Evolutionary conservation across 345 rosid species (phyloP).

Genomic region (Populus nigra): DNA sequence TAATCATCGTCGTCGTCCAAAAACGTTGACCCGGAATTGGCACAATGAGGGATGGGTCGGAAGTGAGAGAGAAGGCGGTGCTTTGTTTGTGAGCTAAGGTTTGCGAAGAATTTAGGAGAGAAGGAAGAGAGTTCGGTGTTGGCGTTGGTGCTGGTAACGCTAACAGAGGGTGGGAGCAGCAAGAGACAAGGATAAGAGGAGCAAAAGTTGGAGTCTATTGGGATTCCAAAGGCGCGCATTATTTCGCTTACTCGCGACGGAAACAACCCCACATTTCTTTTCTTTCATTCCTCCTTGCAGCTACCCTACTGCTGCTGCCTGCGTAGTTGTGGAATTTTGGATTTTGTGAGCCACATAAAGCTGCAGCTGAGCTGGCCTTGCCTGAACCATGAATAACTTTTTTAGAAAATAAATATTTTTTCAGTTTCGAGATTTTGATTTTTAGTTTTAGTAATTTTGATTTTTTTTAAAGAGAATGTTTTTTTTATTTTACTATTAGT

Average conservation of each 20-base stretch:
- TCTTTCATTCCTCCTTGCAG: background rate
- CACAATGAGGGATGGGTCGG: slow-evolving; percentile 25
- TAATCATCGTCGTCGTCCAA: slow-evolving; percentile 18
- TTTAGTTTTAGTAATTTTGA: too few relatives aligned
- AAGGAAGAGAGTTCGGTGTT: slow-evolving; percentile 3
- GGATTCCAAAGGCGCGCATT: slow-evolving; percentile 42
- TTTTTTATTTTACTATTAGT: too few relatives aligned
- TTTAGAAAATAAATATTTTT: too few relatives aligned
- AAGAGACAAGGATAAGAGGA: slow-evolving; percentile 21
- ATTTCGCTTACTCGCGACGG: slow-evolving; percentile 8
- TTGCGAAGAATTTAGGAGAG: slow-evolving; percentile 7
- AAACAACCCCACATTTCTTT: slow-evolving; percentile 1
- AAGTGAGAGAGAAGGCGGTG: slow-evolving; percentile 10
- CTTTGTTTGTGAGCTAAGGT: slow-evolving; percentile 11
- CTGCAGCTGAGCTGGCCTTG: too few relatives aligned
- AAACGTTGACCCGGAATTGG: slow-evolving; percentile 27
- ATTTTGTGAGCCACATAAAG: too few relatives aligned
- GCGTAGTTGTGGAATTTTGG: too few relatives aligned
- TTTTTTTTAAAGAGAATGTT: too few relatives aligned
- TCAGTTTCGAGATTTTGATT: too few relatives aligned
- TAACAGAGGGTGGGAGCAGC: slow-evolving; percentile 12
- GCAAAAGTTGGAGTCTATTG: slow-evolving; percentile 12
- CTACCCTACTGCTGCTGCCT: too few relatives aligned
- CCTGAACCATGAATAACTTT: too few relatives aligned
- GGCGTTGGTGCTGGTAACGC: background rate